phyloP scores from a whole-genome alignment of 441 rosid genomes.

The Manihot esculenta region DNA sequence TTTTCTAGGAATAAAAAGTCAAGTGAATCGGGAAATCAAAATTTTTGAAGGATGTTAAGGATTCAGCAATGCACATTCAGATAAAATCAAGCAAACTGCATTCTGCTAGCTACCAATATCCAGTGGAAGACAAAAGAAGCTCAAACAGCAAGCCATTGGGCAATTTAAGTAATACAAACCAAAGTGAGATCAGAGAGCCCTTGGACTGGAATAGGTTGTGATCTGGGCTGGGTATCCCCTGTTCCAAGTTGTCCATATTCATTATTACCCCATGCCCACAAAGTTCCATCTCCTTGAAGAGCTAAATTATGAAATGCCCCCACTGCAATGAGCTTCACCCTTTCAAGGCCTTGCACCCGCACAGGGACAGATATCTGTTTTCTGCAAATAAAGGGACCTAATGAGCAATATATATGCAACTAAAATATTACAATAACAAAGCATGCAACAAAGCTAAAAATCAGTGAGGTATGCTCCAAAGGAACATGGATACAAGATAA shows the following conservation, averaged over 20 bases:
- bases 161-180: slow-evolving; percentile 48
- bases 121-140: background rate
- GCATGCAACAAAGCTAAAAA: slow-evolving; percentile 13
- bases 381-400: slow-evolving; percentile 42
- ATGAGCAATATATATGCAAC: background rate
- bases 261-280: slow-evolving; percentile 99
- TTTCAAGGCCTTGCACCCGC: slow-evolving; percentile 96
- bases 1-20: background rate
- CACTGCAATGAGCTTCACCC: slow-evolving; percentile 79
- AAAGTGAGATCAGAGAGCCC: slow-evolving; percentile 77
- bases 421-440: background rate
- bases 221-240: slow-evolving; percentile 98
- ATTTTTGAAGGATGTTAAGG: background rate
- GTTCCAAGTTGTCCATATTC: slow-evolving; percentile 99
- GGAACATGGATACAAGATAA: slow-evolving; percentile 9
- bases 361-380: slow-evolving; percentile 97
- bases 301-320: slow-evolving; percentile 99
- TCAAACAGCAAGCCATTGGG: no score
- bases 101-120: background rate
- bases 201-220: slow-evolving; percentile 86
- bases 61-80: background rate
- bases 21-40: slow-evolving; percentile 1
- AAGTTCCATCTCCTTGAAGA: slow-evolving; percentile 85
- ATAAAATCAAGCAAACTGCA: background rate
- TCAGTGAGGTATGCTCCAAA: background rate